Evolutionary conservation across 352 stramenopile species (phyloP).

Genomic region (Phytopythium helicoides): DNA sequence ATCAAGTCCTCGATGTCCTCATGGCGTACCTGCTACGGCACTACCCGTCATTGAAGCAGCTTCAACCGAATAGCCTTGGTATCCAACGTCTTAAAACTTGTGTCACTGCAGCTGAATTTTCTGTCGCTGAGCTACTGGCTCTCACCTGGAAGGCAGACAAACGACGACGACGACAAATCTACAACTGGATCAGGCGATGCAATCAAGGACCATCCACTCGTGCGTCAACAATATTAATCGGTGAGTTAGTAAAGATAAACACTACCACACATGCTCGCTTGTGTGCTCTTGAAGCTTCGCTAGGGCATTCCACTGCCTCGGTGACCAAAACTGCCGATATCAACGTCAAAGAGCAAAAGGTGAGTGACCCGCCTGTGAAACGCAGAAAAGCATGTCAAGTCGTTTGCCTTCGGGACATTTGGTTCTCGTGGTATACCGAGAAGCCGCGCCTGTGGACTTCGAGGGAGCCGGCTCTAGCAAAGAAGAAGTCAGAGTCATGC

Average conservation of each 20-base stretch:
- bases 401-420: constrained; percentile 5
- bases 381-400: neutral
- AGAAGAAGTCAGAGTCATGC: constrained; percentile 9
- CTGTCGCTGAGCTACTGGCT: constrained; percentile 7
- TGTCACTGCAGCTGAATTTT: neutral
- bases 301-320: neutral
- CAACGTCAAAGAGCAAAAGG: neutral
- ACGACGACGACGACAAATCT: no score
- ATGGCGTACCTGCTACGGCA: no score
- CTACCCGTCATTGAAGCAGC: no score
- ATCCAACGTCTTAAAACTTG: neutral
- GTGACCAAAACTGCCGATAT: neutral
- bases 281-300: neutral
- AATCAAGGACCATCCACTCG: neutral
- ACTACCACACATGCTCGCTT: neutral
- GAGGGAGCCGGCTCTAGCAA: neutral
- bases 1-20: no score
- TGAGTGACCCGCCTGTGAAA: neutral
- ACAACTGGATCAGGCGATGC: neutral
- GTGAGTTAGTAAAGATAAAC: constrained; percentile 1
- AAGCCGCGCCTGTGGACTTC: constrained; percentile 8
- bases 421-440: constrained; percentile 16
- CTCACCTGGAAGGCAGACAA: no score
- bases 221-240: constrained; percentile 1
- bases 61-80: no score